Percentiles rank a stretch among this genome's conserved stretches.
These are phyloP conservation scores for Trichoderma simmonsii DNA, from an alignment of 2,329 filamentous ascomycete species.

Conservation along the genomic window DNA sequence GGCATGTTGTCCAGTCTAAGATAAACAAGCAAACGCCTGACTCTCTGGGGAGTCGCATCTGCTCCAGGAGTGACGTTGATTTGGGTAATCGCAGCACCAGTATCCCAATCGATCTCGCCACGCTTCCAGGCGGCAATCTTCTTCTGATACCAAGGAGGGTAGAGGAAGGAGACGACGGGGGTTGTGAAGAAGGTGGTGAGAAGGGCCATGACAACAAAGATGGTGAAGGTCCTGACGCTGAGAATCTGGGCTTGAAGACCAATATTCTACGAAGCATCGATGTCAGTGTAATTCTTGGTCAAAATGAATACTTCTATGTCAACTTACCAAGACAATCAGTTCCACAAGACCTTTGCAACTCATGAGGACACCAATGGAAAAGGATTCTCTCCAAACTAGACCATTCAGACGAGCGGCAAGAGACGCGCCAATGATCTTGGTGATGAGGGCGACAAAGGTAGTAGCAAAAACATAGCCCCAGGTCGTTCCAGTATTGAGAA, in stretches of 20 bases:
- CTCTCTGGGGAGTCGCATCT: conserved; percentile 22
- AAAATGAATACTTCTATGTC: background rate
- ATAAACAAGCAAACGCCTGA: conserved; percentile 72
- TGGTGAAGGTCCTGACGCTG: conserved; percentile 79
- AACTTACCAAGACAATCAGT: conserved; percentile 80
- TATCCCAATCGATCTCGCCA: conserved; percentile 86
- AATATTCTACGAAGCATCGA: conserved; percentile 55
- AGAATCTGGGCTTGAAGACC: conserved; percentile 80
- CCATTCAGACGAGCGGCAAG: conserved; percentile 72
- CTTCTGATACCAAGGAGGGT: conserved; percentile 61
- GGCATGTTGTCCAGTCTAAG: conserved; percentile 82
- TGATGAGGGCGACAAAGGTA: conserved; percentile 74
- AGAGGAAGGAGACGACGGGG: conserved; percentile 68
- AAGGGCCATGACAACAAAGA: conserved; percentile 92
- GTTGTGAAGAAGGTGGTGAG: conserved; percentile 83
- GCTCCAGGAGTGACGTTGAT: conserved; percentile 19
- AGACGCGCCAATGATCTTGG: conserved; percentile 80
- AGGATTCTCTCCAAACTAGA: conserved; percentile 84
- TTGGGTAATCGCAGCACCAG: conserved; percentile 22
- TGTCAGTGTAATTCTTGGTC: background rate
- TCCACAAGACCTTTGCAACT: conserved; percentile 95
- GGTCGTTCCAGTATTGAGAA: conserved; percentile 74
- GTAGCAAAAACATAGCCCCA: conserved; percentile 91
- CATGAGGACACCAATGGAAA: conserved; percentile 87
- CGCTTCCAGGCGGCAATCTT: conserved; percentile 60